Evolutionary conservation across 441 rosid genomes (phyloP).

Genomic region (Eruca vesicaria): DNA sequence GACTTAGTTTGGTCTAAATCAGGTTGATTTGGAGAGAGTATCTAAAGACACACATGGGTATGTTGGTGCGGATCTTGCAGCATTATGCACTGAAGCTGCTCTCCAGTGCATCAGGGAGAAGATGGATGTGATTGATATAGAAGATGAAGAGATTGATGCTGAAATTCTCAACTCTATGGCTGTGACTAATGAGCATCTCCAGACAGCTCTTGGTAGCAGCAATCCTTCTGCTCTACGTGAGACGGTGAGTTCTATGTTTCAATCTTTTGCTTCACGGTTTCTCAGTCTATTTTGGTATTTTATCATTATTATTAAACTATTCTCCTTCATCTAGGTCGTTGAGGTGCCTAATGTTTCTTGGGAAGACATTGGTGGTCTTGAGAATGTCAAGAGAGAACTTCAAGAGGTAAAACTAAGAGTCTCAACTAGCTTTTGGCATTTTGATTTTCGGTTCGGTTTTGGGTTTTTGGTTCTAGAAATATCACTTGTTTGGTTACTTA

Average conservation of each 20-base stretch:
- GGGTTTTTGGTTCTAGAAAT: neutral
- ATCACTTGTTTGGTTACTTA: neutral
- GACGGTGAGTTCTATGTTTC: conserved; percentile 46
- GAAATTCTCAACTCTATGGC: conserved; percentile 81
- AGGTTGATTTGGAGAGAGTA: conserved; percentile 60
- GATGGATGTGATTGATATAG: conserved; percentile 79
- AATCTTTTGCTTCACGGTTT: neutral
- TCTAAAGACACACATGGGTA: conserved; percentile 71
- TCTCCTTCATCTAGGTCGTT: conserved; percentile 45
- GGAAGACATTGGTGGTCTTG: conserved; percentile 77
- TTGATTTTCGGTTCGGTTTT: neutral
- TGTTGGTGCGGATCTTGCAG: conserved; percentile 79
- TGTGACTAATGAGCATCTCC: conserved; percentile 69
- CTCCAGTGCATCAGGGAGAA: conserved; percentile 77
- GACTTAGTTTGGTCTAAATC: neutral
- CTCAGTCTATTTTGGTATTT: neutral
- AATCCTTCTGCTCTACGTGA: conserved; percentile 82
- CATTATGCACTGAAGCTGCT: conserved; percentile 77
- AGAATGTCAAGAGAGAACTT: conserved; percentile 70
- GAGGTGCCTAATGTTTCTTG: conserved; percentile 75
- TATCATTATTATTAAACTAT: neutral
- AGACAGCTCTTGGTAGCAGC: conserved; percentile 76
- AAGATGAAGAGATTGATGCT: conserved; percentile 74
- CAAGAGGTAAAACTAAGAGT: conserved; percentile 51
- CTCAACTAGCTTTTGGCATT: neutral